Evolutionary conservation across 1,284 basidiomycete genomes (phyloP), one percentile per base, ranked within the genome.

Genomic region (Leccinum insolens): DNA sequence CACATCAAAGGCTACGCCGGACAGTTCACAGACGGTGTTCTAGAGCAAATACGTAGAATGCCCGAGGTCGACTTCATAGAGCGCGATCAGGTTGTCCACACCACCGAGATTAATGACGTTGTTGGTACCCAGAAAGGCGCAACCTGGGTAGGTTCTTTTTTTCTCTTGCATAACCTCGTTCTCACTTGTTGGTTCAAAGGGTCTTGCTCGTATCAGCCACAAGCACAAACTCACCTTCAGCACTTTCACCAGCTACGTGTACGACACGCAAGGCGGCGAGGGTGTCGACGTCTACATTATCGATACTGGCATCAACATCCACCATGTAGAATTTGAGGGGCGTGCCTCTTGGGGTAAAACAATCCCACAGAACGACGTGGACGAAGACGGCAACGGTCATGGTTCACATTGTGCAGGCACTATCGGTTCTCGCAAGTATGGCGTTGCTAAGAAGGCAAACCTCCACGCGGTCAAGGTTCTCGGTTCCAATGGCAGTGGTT

Each of bases 391-490:
- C 60, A 90, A 90, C 69, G 89, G 89, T 65, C 89, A 90, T 65
- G 89, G 89, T 63, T 89, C 93, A 57, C 95, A 97, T 81, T 95
- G 94, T 74, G 93, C 94, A 60, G 92, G 92, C 65, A 94, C 91
- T 34, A 91, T 94, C 69, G 95, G 88, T 22, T 93, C 91, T 17
- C 80, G 81, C 75, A 84, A 90, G 77, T 97, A 94, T 76, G 98
- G 98, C 82, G 95, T 99, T 61, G 96, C 98, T 67, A 99, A 99
- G 89, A 87, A 88, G 73, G 96, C 96, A 62, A 88, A 93, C 69
- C 86, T 99, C 71, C 89, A 95, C 72, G 98, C 98, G 63, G 97
- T 99, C 83, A 99, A 99, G 88, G 98, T 99, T 25, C 88, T 99
- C 65, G 95, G 95, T 34, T 89, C 92, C 64, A 93, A 95, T 75